phyloP scores from a whole-genome alignment of 2,329 filamentous ascomycete species.

The Metarhizium guizhouense region DNA sequence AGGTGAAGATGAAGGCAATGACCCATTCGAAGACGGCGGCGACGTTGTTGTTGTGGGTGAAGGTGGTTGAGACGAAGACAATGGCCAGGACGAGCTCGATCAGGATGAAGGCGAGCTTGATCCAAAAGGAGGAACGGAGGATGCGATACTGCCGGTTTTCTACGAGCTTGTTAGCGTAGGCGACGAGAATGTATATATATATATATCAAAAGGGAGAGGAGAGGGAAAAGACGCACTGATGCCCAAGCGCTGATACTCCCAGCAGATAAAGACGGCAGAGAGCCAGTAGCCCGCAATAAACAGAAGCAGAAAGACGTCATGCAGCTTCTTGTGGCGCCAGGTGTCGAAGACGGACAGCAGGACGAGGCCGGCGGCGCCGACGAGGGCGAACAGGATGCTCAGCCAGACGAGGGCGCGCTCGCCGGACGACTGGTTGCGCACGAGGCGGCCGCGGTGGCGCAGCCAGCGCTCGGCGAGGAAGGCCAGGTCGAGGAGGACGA shows the following conservation, averaged over 20 bases:
- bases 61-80: constrained; percentile 56
- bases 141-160: constrained; percentile 67
- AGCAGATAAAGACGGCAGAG: constrained; percentile 80
- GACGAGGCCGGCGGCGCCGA: constrained; percentile 73
- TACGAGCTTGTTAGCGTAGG: constrained; percentile 13
- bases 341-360: constrained; percentile 83
- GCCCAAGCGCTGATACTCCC: constrained; percentile 80
- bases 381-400: constrained; percentile 58
- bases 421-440: constrained; percentile 55
- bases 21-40: constrained; percentile 74
- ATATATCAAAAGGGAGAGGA: not conserved
- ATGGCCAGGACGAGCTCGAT: constrained; percentile 66
- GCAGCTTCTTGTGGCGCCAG: constrained; percentile 52
- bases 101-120: constrained; percentile 80
- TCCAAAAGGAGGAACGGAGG: constrained; percentile 71
- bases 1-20: constrained; percentile 76
- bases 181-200: too few species aligned
- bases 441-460: constrained; percentile 69
- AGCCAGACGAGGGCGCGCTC: constrained; percentile 56
- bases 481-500: constrained; percentile 70
- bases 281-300: constrained; percentile 85
- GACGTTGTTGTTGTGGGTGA: constrained; percentile 43
- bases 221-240: constrained; percentile 40
- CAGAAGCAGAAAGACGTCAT: constrained; percentile 68
- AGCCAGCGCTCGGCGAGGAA: constrained; percentile 80